Conservation (phyloP, 1,284 basidiomycete genomes). For the Papiliotrema fonsecae region DNA sequence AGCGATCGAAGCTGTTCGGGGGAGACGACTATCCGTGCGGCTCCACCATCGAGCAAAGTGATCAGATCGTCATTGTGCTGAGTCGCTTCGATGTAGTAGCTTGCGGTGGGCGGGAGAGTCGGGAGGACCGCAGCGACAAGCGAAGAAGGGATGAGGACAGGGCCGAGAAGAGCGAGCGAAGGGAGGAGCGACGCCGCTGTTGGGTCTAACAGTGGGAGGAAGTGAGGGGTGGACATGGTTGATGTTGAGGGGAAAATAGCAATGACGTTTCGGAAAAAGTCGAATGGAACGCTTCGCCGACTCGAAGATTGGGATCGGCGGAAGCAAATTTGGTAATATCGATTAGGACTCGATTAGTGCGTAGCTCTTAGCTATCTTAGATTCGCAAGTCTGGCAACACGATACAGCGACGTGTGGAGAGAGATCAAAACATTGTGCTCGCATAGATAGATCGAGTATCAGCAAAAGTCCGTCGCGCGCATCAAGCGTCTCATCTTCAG, state of each 20-base stretch:
- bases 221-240: constrained; percentile 43
- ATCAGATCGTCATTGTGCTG: constrained; percentile 56
- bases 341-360: too few species aligned
- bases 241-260: not conserved
- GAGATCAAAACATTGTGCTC: too few species aligned
- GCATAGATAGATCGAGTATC: too few species aligned
- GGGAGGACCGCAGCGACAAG: constrained; percentile 36
- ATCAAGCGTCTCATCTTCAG: too few species aligned
- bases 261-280: constrained; percentile 4
- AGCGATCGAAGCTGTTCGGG: constrained; percentile 62
- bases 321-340: not conserved
- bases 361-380: too few species aligned
- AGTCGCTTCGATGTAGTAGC: constrained; percentile 60
- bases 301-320: not conserved
- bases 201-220: constrained; percentile 49
- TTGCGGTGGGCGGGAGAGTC: constrained; percentile 29
- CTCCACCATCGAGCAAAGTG: constrained; percentile 66
- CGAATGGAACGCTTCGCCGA: not conserved
- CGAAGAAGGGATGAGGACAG: constrained; percentile 58
- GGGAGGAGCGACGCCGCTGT: constrained; percentile 52
- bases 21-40: constrained; percentile 69
- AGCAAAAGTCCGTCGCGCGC: too few species aligned
- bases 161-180: constrained; percentile 67
- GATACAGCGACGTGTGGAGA: too few species aligned
- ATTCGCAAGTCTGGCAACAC: too few species aligned